phyloP scores from a whole-genome alignment of 805 yeast species.

The Candida corydali region DNA sequence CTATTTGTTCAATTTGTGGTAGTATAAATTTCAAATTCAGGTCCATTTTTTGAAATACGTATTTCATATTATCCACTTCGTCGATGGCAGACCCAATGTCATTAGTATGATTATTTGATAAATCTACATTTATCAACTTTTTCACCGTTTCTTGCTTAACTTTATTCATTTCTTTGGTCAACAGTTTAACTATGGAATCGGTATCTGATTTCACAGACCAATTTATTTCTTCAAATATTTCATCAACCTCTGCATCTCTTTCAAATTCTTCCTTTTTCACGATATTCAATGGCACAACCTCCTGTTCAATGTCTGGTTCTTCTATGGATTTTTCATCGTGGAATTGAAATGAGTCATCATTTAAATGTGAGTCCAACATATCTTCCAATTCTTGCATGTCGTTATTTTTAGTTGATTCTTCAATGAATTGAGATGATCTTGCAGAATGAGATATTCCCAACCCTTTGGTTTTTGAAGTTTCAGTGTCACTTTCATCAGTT shows the following conservation, averaged over 20 bases:
- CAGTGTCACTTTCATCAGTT: constrained; percentile 24
- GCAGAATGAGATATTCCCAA: constrained; percentile 8
- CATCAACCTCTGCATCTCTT: constrained; percentile 48
- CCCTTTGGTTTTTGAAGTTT: constrained; percentile 9
- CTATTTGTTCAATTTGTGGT: constrained; percentile 67
- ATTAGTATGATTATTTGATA: constrained; percentile 28
- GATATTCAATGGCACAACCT: constrained; percentile 11
- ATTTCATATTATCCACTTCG: constrained; percentile 34
- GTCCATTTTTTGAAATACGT: constrained; percentile 38
- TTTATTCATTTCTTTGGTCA: constrained; percentile 55
- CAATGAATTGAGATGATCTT: constrained; percentile 7
- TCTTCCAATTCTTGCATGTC: constrained; percentile 38
- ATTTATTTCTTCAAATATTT: constrained; percentile 69
- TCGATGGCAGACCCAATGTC: constrained; percentile 29
- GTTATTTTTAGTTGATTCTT: constrained; percentile 7
- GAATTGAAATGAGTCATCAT: constrained; percentile 6
- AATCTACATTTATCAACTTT: constrained; percentile 34
- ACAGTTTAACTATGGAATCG: constrained; percentile 50
- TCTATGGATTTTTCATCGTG: constrained; percentile 4
- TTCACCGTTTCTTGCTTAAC: constrained; percentile 62
- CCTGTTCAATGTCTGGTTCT: constrained; percentile 11
- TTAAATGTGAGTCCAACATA: constrained; percentile 23
- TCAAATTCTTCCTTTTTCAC: constrained; percentile 9
- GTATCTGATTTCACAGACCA: constrained; percentile 74
- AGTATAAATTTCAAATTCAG: constrained; percentile 41